Evolutionary conservation across 1,284 basidiomycete species (phyloP).

Genomic region (Ustilago lituana): DNA sequence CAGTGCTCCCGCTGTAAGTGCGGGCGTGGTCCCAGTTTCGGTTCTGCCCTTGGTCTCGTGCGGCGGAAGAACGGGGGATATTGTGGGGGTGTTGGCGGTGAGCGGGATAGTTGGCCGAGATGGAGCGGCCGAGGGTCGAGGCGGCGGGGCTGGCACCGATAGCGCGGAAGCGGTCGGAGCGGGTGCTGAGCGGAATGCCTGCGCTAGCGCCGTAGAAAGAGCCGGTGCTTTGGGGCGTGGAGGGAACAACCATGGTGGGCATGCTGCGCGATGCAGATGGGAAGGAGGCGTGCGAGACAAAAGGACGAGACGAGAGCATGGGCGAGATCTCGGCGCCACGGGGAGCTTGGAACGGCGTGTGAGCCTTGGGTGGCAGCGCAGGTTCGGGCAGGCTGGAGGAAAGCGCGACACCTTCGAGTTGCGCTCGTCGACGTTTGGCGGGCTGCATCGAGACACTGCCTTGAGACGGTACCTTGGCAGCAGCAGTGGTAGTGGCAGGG

Average conservation of each 20-base stretch:
- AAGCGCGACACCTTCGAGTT: slow-evolving; percentile 19
- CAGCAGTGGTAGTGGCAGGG: not conserved
- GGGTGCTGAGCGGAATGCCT: slow-evolving; percentile 28
- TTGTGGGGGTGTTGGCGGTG: slow-evolving; percentile 11
- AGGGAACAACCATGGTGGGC: slow-evolving; percentile 24
- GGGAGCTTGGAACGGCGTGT: not conserved
- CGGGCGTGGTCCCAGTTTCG: slow-evolving; percentile 23
- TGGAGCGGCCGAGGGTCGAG: slow-evolving; percentile 20
- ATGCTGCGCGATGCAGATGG: slow-evolving; percentile 21
- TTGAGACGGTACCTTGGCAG: not conserved
- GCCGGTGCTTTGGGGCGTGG: slow-evolving; percentile 16
- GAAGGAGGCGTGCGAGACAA: slow-evolving; percentile 26
- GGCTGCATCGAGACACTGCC: slow-evolving; percentile 1
- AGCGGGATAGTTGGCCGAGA: slow-evolving; percentile 30
- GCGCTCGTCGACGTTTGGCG: slow-evolving; percentile 20
- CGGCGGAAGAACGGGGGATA: slow-evolving; percentile 9
- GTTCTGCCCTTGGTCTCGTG: slow-evolving; percentile 1
- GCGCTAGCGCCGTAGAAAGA: slow-evolving; percentile 7
- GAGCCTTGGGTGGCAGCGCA: slow-evolving; percentile 1
- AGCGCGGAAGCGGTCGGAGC: slow-evolving; percentile 38
- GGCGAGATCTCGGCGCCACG: slow-evolving; percentile 5
- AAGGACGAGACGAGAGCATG: slow-evolving; percentile 36
- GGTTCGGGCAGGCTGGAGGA: slow-evolving; percentile 10
- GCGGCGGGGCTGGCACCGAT: slow-evolving; percentile 30
- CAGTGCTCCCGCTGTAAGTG: slow-evolving; percentile 13